Evolutionary conservation across 805 yeast genomes (phyloP), one percentile per base, ranked within the genome.

Genomic region (Grigorovia jiainica): DNA sequence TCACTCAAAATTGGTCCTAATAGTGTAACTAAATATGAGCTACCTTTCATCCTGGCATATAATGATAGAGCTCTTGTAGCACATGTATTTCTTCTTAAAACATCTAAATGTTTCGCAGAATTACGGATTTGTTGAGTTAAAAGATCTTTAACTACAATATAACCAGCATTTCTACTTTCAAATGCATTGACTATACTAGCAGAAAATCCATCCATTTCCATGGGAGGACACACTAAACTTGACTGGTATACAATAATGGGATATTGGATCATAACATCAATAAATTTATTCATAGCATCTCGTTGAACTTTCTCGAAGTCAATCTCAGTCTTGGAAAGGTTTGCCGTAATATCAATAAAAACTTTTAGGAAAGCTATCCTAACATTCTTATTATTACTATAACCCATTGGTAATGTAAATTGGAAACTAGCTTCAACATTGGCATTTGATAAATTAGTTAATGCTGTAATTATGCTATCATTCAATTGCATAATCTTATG

Each of bases 341-440:
- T 58, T 17, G 67, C 50, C 46, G 74, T 63, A 55, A 83, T 82
- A 38, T 79, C 76, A 2, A 81, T 75, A 49, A 86, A 84, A 3
- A 86, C 90, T 45, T 79, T 78, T 53, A 86, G 66, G 54, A 85
- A 83, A 0, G 90, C 76, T 7, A 80, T 67, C 44, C 90, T 66
- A 23, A 84, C 77, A 42, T 76, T 70, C 8, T 64, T 58, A 54
- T 82, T 80, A 18, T 71, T 70, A 52, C 84, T 84, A 53, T 78
- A 82, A 0, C 92, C 89, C 50, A 85, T 69, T 1, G 92, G 87
- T 15, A 85, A 60, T 2, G 87, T 86, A 58, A 74, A 76, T 40
- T 76, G 75, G 51, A 86, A 64, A 5, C 95, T 94, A 20, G 82
- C 78, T 41, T 80, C 85, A 7, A 79, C 76, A 52, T 85, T 86